Percentiles rank a stretch among this genome's conserved stretches.
Conservation (phyloP, 352 stramenopile species). For the Thalassiosira pacifica region DNA sequence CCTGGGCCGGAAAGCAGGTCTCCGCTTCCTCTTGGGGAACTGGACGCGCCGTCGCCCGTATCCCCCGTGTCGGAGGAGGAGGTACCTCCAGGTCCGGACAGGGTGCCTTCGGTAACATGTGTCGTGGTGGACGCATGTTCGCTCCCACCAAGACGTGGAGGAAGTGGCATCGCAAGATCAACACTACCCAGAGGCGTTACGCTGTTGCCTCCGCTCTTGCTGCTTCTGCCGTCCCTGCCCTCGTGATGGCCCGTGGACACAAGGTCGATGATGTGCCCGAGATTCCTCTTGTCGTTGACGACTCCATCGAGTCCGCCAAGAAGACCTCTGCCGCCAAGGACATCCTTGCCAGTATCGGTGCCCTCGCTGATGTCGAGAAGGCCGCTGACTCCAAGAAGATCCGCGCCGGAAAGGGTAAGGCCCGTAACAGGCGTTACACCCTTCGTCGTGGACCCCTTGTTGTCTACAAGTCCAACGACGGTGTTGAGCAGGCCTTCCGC, state of each 20-base stretch:
- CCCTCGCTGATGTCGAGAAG: slow-evolving; percentile 96
- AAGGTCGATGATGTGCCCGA: slow-evolving; percentile 96
- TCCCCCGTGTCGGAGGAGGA: slow-evolving; percentile 97
- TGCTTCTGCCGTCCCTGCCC: slow-evolving; percentile 94
- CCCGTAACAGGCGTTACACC: slow-evolving; percentile 97
- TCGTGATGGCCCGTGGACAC: slow-evolving; percentile 98
- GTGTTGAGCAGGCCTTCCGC: slow-evolving; percentile 94
- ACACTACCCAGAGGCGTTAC: slow-evolving; percentile 98
- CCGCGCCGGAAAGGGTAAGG: slow-evolving; percentile 98
- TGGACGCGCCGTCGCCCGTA: slow-evolving; percentile 98
- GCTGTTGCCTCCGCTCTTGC: slow-evolving; percentile 97
- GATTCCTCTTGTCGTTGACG: slow-evolving; percentile 97
- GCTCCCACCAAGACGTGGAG: slow-evolving; percentile 98
- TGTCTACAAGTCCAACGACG: slow-evolving; percentile 94
- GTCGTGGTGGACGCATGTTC: slow-evolving; percentile 98
- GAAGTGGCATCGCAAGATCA: slow-evolving; percentile 99
- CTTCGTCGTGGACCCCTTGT: slow-evolving; percentile 95
- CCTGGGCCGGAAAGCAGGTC: slow-evolving; percentile 95
- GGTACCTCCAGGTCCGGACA: slow-evolving; percentile 98
- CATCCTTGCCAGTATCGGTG: slow-evolving; percentile 94
- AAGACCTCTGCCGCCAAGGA: slow-evolving; percentile 97
- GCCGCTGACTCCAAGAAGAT: slow-evolving; percentile 98
- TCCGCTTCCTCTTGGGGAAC: slow-evolving; percentile 99
- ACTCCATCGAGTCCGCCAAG: slow-evolving; percentile 91
- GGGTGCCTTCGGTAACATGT: slow-evolving; percentile 98